Base-by-base conservation (phyloP, 352 stramenopile species). In the Globisporangium paroecandrum region DNA sequence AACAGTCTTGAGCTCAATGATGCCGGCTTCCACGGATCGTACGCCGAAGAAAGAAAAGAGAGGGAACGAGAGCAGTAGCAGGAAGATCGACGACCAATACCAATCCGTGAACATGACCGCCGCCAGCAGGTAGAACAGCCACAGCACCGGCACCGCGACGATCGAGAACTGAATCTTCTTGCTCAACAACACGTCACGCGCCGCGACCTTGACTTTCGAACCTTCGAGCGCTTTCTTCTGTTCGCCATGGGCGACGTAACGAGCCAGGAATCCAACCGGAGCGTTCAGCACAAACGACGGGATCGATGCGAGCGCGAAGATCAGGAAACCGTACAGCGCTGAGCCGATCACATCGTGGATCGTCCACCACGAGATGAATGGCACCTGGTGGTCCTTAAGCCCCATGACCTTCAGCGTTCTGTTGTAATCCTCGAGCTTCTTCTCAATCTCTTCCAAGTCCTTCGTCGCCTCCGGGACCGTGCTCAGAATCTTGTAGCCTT, bases 151-250 rank as follows among this genome's bases (percentile, higher is more conserved):
- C 58, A 98, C 89, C 0, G 94, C 86, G 38, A 98, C 79, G 36
- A 97, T 95, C 41, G 89, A 97, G 55, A 97, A 94, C 62, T 94
- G 79, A 64, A 98, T 97, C 77, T 98, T 98, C 77, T 98, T 97
- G 73, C 86, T 97, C 24, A 97, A 65, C 54, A 98, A 62, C 4
- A 98, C 93, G 62, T 98, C 94, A 20, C 86, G 83, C 34, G 81
- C 94, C 24, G 84, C 77, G 46, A 98, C 86, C 69, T 98, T 98
- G 60, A 98, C 94, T 62, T 91, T 96, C 58, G 90, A 98, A 9
- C 88, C 85, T 24, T 86, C 85, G 0, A 96, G 76, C 25, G 88
- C 86, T 62, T 93, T 93, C 73, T 91, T 91, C 66, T 94, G 86
- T 46, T 92, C 88, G 8, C 77, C 79, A 55, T 78, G 79, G 5